These are phyloP conservation scores for Alternaria angustiovoidea DNA, from an alignment of 2,329 filamentous ascomycete genomes.

Conservation along the genomic window DNA sequence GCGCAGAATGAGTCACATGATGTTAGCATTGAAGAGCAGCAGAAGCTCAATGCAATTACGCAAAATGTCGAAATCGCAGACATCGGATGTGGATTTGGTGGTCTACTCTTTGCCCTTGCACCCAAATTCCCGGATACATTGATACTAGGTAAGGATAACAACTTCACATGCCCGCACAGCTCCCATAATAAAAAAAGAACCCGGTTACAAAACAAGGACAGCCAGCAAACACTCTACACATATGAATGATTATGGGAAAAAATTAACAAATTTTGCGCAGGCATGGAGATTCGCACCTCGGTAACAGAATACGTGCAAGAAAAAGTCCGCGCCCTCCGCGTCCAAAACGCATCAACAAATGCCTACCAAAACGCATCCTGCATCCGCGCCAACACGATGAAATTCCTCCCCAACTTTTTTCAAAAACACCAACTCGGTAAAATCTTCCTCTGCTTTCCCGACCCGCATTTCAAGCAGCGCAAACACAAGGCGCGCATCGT, in stretches of 20 bases:
- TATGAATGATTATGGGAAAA: too few relatives aligned
- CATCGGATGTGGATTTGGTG: conserved; percentile 96
- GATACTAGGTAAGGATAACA: conserved; percentile 70
- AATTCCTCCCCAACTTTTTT: conserved; percentile 99
- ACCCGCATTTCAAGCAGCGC: conserved; percentile 95
- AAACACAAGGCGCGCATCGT: conserved; percentile 98
- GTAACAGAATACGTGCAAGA: conserved; percentile 92
- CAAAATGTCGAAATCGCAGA: conserved; percentile 90
- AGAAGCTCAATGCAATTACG: conserved; percentile 51
- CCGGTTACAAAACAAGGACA: too few relatives aligned
- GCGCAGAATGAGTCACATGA: conserved; percentile 33
- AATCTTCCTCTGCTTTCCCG: conserved; percentile 97
- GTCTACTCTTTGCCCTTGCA: conserved; percentile 83
- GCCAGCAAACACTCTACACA: too few relatives aligned
- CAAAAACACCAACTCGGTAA: conserved; percentile 79
- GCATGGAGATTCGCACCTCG: conserved; percentile 90
- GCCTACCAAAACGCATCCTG: conserved; percentile 87
- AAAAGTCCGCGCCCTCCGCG: conserved; percentile 81
- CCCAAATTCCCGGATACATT: conserved; percentile 82
- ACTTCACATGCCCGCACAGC: too few relatives aligned
- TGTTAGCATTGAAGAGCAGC: conserved; percentile 20
- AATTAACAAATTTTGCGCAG: conserved; percentile 58
- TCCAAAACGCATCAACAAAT: conserved; percentile 62
- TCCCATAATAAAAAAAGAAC: too few relatives aligned
- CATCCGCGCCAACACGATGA: conserved; percentile 95